Base-by-base conservation (phyloP, 495 filamentous ascomycete genomes). In the Pyrenopolyporus hunteri region DNA sequence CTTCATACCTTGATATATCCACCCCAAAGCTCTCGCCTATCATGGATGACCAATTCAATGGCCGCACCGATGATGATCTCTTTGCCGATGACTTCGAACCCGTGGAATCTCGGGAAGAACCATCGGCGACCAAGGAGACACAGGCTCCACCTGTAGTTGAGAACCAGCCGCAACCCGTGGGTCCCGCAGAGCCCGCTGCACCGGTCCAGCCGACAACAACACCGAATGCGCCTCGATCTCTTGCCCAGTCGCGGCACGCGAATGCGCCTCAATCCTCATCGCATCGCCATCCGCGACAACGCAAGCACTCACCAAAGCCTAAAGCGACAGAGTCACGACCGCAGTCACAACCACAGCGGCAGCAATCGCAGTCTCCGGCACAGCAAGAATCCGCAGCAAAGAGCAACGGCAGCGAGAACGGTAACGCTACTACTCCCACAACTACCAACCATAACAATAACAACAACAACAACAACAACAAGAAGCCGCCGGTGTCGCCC, bases 61-160 rank as follows among this genome's bases (percentile, higher is more conserved):
- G 79, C 23, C 67, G 79, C 10, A 81, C 79, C 31, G 79, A 81
- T 59, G 79, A 81, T 48, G 79, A 80, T 52, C 71, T 81, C 56
- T 81, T 81, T 42, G 71, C 76, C 5, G 79, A 81, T 46, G 79
- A 81, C 40, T 80, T 80, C 44, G 79, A 81, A 62, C 76, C 74
- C 11, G 68, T 79, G 17, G 57, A 64, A 16, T 50, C 71, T 8
- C 35, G 36, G 19, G 33, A 39, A 16, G 39, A 54, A 16, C 16
- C 6, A 0, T 19, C 48, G 35, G 46, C 64, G 2, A 33, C 13
- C 16, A 31, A 23, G 20, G 31, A 49, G 5, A 17, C 56, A 16
- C 37, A 29, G 16, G n/a, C 54, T 7, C 31, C 44, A 28, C 25
- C 40, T 0, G 26, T 43, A 26, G 14, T 43, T 19, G 47, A 57